Evolutionary conservation across 148 eudicot genomes (phyloP).

Genomic region (Vaccinium myrtillus): DNA sequence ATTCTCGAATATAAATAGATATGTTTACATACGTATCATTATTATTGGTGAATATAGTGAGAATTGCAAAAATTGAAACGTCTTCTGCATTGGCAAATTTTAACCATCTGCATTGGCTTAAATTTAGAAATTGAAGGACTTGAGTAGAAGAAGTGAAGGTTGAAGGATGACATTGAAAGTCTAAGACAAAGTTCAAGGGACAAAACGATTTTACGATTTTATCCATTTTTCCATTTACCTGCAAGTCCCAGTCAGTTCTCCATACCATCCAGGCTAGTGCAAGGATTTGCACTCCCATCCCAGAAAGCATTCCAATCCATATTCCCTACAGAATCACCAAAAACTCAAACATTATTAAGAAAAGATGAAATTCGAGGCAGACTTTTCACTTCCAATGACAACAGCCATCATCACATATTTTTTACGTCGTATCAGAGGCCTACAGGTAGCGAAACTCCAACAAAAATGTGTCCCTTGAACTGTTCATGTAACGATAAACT

Average conservation of each 20-base stretch:
- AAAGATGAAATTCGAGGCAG: background rate
- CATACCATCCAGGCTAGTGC: conserved; percentile 48
- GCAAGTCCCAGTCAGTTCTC: conserved; percentile 72
- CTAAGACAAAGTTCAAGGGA: background rate
- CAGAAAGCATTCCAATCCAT: conserved; percentile 75
- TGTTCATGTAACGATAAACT: background rate
- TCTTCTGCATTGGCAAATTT: too few species aligned
- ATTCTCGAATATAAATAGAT: too few species aligned
- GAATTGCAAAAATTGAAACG: too few species aligned
- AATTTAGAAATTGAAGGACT: background rate
- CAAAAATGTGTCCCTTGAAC: background rate
- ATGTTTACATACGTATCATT: too few species aligned
- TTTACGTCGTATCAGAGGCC: background rate
- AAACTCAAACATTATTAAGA: background rate
- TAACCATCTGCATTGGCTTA: background rate
- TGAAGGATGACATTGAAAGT: background rate
- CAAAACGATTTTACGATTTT: background rate
- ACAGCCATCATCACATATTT: background rate
- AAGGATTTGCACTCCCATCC: conserved; percentile 47
- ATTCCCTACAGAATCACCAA: conserved; percentile 33
- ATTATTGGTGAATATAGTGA: too few species aligned
- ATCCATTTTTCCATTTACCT: conserved; percentile 39
- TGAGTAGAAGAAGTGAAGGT: background rate
- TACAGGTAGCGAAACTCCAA: background rate
- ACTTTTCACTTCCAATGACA: background rate